These are phyloP conservation scores for Mycena galopus DNA, from an alignment of 768 basidiomycete species.

Conservation along the genomic window DNA sequence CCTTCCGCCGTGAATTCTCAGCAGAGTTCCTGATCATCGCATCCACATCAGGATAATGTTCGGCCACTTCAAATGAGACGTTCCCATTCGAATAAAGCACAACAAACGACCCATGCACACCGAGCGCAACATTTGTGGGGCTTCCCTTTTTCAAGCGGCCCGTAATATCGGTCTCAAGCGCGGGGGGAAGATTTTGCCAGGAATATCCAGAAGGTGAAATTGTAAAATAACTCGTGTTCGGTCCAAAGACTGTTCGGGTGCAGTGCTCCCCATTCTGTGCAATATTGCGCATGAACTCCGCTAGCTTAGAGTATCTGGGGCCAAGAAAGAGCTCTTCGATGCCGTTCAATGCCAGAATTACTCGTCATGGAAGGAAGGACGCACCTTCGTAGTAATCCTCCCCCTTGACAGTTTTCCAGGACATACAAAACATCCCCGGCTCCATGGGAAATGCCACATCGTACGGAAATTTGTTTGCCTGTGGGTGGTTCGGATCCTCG, in stretches of 20 bases:
- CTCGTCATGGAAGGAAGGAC: neutral
- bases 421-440: neutral
- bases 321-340: constrained; percentile 35
- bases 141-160: constrained; percentile 25
- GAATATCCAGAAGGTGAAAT: constrained; percentile 15
- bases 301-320: constrained; percentile 31
- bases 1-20: constrained; percentile 29
- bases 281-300: constrained; percentile 30
- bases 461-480: constrained; percentile 30
- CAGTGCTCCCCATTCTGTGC: constrained; percentile 31
- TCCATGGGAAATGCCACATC: constrained; percentile 35
- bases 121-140: constrained; percentile 30
- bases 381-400: constrained; percentile 37
- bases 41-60: constrained; percentile 31
- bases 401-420: constrained; percentile 27
- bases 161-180: constrained; percentile 25
- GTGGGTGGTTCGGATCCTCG: constrained; percentile 36
- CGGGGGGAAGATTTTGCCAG: constrained; percentile 31
- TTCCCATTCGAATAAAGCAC: constrained; percentile 31
- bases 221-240: constrained; percentile 32
- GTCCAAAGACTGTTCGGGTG: constrained; percentile 33
- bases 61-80: constrained; percentile 29
- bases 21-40: constrained; percentile 29
- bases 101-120: constrained; percentile 30
- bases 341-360: neutral